phyloP scores from a whole-genome alignment of 2,329 filamentous ascomycete genomes.

The Fusarium phyllophilum region DNA sequence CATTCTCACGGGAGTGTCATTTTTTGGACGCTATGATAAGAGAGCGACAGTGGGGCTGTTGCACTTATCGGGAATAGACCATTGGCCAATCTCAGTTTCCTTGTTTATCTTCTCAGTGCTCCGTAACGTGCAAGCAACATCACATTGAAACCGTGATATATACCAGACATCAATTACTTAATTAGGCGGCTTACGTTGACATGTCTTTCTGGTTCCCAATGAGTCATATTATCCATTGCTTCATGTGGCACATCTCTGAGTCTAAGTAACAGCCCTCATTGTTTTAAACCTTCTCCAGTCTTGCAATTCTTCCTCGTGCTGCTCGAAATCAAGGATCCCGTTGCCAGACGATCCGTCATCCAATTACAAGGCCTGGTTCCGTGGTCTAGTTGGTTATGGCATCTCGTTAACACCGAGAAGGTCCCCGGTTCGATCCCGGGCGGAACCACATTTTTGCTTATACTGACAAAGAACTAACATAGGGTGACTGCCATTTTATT shows the following conservation, averaged over 20 bases:
- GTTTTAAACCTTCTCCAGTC: accelerated
- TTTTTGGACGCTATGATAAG: no score
- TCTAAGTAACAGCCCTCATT: no score
- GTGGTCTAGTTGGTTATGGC: constrained; percentile 1
- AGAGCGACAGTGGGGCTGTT: no score
- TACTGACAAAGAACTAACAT: accelerated
- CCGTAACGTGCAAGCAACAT: no score
- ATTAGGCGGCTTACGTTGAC: no score
- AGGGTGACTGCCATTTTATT: not conserved
- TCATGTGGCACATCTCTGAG: no score
- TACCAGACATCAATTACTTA: accelerated
- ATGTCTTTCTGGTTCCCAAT: not conserved
- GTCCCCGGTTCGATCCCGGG: not conserved
- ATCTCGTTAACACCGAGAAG: constrained; percentile 1
- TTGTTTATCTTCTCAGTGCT: no score
- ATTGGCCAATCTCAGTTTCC: no score
- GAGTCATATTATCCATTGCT: accelerated
- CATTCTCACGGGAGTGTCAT: no score
- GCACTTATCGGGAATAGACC: no score
- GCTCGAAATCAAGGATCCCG: accelerated
- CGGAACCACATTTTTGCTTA: not conserved
- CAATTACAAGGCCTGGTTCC: not conserved
- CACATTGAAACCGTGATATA: accelerated
- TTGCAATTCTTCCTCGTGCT: accelerated
- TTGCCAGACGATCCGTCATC: accelerated